phyloP scores from a whole-genome alignment of 2,329 filamentous ascomycete species.

The Camptophora hylomeconis region DNA sequence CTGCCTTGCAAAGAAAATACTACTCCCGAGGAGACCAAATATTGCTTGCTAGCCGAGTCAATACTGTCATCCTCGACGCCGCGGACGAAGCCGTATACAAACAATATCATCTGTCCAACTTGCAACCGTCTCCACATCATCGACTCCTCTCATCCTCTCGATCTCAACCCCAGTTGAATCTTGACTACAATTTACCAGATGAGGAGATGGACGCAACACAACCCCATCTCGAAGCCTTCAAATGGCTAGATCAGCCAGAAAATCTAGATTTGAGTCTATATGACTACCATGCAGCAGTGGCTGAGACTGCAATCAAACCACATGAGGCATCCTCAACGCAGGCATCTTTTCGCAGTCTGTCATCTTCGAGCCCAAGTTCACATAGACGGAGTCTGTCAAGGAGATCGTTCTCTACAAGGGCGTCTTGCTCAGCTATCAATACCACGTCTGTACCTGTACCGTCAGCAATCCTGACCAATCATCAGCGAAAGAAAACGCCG shows the following conservation, averaged over 20 bases:
- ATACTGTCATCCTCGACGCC: constrained; percentile 42
- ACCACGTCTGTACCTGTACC: constrained; percentile 19
- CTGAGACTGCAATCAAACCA: constrained; percentile 33
- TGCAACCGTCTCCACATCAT: no score
- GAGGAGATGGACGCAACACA: constrained; percentile 39
- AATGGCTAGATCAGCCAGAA: constrained; percentile 62
- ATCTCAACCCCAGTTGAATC: background rate
- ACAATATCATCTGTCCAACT: constrained; percentile 22
- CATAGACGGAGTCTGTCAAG: constrained; percentile 36
- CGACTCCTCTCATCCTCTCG: constrained; percentile 3
- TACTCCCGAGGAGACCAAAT: constrained; percentile 61
- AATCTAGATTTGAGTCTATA: constrained; percentile 58
- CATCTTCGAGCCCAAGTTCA: constrained; percentile 54
- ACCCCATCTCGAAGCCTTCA: constrained; percentile 55
- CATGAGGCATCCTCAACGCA: constrained; percentile 10
- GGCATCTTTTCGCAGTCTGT: constrained; percentile 56
- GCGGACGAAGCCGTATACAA: constrained; percentile 46
- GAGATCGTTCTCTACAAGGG: no score
- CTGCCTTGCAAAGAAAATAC: constrained; percentile 57
- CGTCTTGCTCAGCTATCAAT: constrained; percentile 19
- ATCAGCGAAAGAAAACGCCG: constrained; percentile 25
- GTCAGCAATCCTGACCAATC: constrained; percentile 20
- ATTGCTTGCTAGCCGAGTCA: constrained; percentile 41
- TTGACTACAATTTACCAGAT: constrained; percentile 1
- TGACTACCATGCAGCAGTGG: constrained; percentile 54